Percentiles rank a stretch among this genome's conserved stretches.
phyloP scores from a whole-genome alignment of 805 yeast species.

The Cyberlindnera samutprakarnensis region DNA sequence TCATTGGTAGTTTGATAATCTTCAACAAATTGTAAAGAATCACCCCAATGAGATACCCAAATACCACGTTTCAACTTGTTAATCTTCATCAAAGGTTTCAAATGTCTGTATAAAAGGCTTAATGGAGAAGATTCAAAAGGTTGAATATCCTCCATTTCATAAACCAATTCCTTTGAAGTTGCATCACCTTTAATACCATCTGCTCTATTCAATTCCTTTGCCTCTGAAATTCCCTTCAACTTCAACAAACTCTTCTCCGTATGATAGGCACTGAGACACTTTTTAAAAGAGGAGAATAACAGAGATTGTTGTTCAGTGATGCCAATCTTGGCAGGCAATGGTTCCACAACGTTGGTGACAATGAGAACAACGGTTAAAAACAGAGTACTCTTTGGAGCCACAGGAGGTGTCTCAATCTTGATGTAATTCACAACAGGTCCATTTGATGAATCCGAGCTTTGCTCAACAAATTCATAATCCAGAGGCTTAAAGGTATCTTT shows the following conservation, averaged over 20 bases:
- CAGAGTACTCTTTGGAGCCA: conserved; percentile 52
- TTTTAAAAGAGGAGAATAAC: conserved; percentile 43
- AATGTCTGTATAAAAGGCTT: conserved; percentile 55
- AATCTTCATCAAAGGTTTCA: conserved; percentile 56
- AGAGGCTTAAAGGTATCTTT: conserved; percentile 14
- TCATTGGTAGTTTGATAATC: conserved; percentile 71
- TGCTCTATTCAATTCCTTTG: conserved; percentile 33
- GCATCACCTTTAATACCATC: conserved; percentile 31
- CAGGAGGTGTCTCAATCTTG: conserved; percentile 45
- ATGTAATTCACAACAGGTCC: conserved; percentile 32
- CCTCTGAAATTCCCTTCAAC: conserved; percentile 38
- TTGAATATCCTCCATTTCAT: conserved; percentile 46
- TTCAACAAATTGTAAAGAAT: conserved; percentile 71
- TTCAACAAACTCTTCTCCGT: conserved; percentile 39
- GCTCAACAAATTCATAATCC: conserved; percentile 22
- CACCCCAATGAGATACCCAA: conserved; percentile 87
- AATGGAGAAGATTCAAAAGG: conserved; percentile 44
- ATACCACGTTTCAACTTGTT: conserved; percentile 58
- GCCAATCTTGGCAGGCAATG: conserved; percentile 57
- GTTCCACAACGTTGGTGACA: conserved; percentile 38
- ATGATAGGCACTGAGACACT: conserved; percentile 53
- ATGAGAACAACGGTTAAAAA: conserved; percentile 43
- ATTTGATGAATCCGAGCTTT: conserved; percentile 15
- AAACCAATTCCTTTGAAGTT: conserved; percentile 35
- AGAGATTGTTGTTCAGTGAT: conserved; percentile 58